These are phyloP conservation scores for Cryomyces antarcticus DNA, from an alignment of 495 filamentous ascomycete species.

Conservation along the genomic window DNA sequence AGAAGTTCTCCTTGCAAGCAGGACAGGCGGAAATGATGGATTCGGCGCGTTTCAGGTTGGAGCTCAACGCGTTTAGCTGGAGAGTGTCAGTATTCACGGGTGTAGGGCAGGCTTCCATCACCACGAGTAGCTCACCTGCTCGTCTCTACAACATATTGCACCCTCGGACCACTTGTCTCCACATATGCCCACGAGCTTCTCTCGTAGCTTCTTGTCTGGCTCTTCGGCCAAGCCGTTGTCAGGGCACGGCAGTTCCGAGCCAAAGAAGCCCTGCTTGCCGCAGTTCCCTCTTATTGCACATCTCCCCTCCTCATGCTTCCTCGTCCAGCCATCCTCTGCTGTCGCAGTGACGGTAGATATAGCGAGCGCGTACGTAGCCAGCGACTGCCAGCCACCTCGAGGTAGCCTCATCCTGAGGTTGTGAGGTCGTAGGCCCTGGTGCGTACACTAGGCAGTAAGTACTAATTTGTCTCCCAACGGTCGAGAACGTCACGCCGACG, in stretches of 20 bases:
- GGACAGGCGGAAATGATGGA: constrained; percentile 80
- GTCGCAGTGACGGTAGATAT: background rate
- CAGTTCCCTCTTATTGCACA: constrained; percentile 86
- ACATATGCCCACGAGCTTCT: constrained; percentile 68
- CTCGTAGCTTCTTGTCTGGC: constrained; percentile 43
- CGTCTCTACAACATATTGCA: constrained; percentile 62
- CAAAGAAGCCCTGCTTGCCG: constrained; percentile 74
- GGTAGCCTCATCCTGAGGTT: too few species aligned
- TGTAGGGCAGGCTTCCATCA: constrained; percentile 18
- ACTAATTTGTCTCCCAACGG: too few species aligned
- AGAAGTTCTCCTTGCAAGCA: constrained; percentile 92
- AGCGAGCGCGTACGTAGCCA: too few species aligned
- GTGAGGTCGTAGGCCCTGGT: too few species aligned
- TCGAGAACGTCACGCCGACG: too few species aligned
- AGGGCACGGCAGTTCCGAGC: constrained; percentile 72
- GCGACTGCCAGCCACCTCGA: too few species aligned
- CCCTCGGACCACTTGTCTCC: constrained; percentile 67
- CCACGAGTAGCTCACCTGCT: constrained; percentile 26
- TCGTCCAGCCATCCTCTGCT: constrained; percentile 21
- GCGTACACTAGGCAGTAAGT: too few species aligned
- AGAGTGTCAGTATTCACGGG: constrained; percentile 12
- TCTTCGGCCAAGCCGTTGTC: constrained; percentile 70
- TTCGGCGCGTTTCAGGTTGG: constrained; percentile 70
- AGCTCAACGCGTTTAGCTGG: constrained; percentile 49
- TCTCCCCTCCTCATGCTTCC: constrained; percentile 66